Percentiles rank a stretch among this genome's conserved stretches.
These are phyloP conservation scores for Trichoderma virens DNA, from an alignment of 495 filamentous ascomycete species.

Conservation along the genomic window DNA sequence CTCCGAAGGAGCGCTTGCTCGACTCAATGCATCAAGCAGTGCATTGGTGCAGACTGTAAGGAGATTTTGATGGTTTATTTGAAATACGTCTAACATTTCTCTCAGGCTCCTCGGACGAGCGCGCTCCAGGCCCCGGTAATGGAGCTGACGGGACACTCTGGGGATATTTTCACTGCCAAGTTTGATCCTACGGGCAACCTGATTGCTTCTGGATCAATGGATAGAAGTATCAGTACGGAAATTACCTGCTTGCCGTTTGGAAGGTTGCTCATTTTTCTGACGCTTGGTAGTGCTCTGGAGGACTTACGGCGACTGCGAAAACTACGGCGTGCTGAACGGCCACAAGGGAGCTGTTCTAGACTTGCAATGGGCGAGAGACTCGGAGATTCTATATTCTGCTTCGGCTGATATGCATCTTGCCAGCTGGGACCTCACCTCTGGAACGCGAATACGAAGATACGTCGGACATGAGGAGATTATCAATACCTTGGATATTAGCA, in stretches of 20 bases:
- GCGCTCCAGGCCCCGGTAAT: constrained; percentile 86
- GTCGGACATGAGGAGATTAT: constrained; percentile 90
- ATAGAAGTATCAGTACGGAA: constrained; percentile 76
- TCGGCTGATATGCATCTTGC: constrained; percentile 88
- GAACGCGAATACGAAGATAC: constrained; percentile 80
- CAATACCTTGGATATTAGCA: constrained; percentile 81
- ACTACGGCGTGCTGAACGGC: constrained; percentile 79
- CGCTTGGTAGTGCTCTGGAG: constrained; percentile 71
- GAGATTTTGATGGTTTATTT: constrained; percentile 15
- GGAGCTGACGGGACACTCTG: constrained; percentile 74
- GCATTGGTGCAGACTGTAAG: constrained; percentile 81
- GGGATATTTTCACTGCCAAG: constrained; percentile 83
- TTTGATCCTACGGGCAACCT: constrained; percentile 83
- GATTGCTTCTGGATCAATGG: constrained; percentile 93
- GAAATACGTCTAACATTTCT: constrained; percentile 21
- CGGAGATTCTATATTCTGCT: constrained; percentile 81
- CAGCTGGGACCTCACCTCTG: constrained; percentile 90
- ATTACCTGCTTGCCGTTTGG: constrained; percentile 85
- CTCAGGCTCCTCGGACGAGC: constrained; percentile 73
- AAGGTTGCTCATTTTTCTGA: constrained; percentile 43
- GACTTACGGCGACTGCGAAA: constrained; percentile 85
- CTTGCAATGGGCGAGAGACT: constrained; percentile 94
- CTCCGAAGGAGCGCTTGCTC: constrained; percentile 50
- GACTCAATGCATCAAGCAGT: constrained; percentile 59
- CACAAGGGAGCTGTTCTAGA: constrained; percentile 88